Evolutionary conservation across 2,329 filamentous ascomycete genomes (phyloP).

Genomic region (Alternaria hordeiaustralica): DNA sequence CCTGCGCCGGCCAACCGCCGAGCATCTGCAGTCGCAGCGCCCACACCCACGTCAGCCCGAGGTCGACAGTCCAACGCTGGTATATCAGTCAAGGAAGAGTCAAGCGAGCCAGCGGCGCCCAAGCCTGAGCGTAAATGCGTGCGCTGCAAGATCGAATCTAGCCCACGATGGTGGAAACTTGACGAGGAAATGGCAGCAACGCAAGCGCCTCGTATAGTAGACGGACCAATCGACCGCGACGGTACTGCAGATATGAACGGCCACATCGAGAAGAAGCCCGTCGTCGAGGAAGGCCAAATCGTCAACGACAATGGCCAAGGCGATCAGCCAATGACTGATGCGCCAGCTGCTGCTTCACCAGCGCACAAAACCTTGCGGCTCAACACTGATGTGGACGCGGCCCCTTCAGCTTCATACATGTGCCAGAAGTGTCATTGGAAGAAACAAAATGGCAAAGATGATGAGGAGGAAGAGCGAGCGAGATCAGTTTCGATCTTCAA

Average conservation of each 20-base stretch:
- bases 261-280: conserved; percentile 21
- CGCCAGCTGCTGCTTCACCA: conserved; percentile 28
- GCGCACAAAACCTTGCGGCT: conserved; percentile 25
- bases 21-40: conserved; percentile 47
- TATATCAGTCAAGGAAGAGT: conserved; percentile 45
- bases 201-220: conserved; percentile 20
- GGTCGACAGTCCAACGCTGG: conserved; percentile 46
- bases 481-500: conserved; percentile 35
- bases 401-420: conserved; percentile 38
- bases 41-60: conserved; percentile 43
- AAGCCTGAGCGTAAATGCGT: conserved; percentile 50
- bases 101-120: conserved; percentile 37
- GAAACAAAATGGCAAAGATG: conserved; percentile 47
- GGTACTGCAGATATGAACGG: conserved; percentile 25
- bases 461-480: conserved; percentile 38
- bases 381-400: conserved; percentile 29
- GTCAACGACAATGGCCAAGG: conserved; percentile 28
- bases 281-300: conserved; percentile 22
- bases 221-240: conserved; percentile 31
- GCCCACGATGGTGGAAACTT: conserved; percentile 64
- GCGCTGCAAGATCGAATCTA: conserved; percentile 67
- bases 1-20: conserved; percentile 45
- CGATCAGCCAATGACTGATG: conserved; percentile 42
- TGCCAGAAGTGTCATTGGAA: conserved; percentile 59
- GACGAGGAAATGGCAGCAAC: conserved; percentile 24